Evolutionary conservation across 202 grass and related monocot genomes (phyloP), one percentile per base, ranked within the genome.

Genomic region (Tripidium arundinaceum): DNA sequence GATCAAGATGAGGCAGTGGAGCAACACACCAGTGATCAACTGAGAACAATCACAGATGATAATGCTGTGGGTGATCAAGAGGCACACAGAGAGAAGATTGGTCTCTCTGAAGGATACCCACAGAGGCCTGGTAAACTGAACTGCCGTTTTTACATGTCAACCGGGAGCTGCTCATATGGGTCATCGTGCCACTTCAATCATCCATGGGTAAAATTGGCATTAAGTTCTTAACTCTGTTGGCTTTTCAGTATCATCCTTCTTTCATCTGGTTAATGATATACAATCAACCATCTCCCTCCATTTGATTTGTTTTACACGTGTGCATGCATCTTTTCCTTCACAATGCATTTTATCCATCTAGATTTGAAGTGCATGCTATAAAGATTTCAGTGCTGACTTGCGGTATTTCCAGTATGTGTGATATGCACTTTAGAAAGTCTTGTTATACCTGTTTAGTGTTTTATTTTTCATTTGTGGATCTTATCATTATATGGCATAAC

Each of bases 111-210:
- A 75, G 16, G 36, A 57, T 89, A 89, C 25, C 87, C 90, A 29
- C 90, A 78, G 40, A 92, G 81, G 78, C 70, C 86, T 64, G 65
- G 76, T 31, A 89, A 78, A 26, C 67, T 21, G 1, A 89, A 89
- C 70, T 87, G 84, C 62, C 76, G 59, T n/a, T 58, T 38, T 57
- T 92, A 92, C 61, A 68, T 89, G 62, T 80, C 59, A 84, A 79
- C 67, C 1, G 84, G 87, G 45, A 81, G 70, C 40, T 92, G 72
- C 76, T n/a, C 71, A 60, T 60, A 57, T 47, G 87, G 90, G 36
- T 50, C 28, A 31, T 61, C 70, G 1, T 92, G 90, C 77, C 29
- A 61, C 4, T 87, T 68, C 22, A 86, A 89, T 84, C 90, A 92
- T 72, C 87, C 84, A 40, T 50, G 3, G 45, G 85, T 87, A 83